A percentile compares a stretch with the other conserved stretches of the same genome.
Conservation (phyloP, 2,329 filamentous ascomycete genomes). For the Ceratocystis colombiana region DNA sequence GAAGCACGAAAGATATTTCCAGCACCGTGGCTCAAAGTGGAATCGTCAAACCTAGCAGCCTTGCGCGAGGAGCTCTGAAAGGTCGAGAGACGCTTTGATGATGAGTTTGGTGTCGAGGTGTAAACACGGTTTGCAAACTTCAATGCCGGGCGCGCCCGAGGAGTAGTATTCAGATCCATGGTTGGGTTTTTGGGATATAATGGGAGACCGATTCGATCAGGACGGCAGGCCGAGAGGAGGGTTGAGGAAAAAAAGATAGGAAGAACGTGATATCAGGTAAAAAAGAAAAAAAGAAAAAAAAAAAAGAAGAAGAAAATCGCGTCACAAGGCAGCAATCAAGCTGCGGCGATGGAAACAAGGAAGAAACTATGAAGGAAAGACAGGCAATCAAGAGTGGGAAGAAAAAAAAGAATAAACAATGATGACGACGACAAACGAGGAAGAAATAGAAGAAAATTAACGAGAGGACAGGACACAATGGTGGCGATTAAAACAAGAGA, state of each 20-base stretch:
- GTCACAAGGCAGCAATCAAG: slow-evolving; percentile 19
- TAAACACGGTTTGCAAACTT: slow-evolving; percentile 39
- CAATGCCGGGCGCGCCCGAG: slow-evolving; percentile 34
- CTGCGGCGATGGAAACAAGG: slow-evolving; percentile 9
- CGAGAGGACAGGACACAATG: slow-evolving; percentile 17
- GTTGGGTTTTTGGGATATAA: not conserved
- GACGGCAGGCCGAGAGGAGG: not conserved
- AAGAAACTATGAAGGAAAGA: slow-evolving; percentile 18
- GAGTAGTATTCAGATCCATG: slow-evolving; percentile 23
- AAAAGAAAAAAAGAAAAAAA: not conserved
- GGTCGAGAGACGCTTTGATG: slow-evolving; percentile 33
- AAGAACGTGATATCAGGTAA: not conserved
- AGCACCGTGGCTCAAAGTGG: slow-evolving; percentile 33
- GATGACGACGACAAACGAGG: not conserved
- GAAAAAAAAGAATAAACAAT: not conserved
- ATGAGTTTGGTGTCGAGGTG: slow-evolving; percentile 28
- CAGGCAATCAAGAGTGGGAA: not conserved
- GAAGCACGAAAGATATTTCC: slow-evolving; percentile 39
- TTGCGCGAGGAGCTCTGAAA: slow-evolving; percentile 35
- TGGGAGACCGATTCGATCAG: slow-evolving; percentile 6
- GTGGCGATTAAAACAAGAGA: slow-evolving; percentile 13
- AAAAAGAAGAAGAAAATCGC: slow-evolving; percentile 4
- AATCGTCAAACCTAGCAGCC: slow-evolving; percentile 25
- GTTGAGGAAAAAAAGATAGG: not conserved
- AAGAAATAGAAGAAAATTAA: slow-evolving; percentile 18